Evolutionary conservation across 306 rosid species (phyloP), one percentile per base, ranked within the genome.

Genomic region (Quercus agrifolia): DNA sequence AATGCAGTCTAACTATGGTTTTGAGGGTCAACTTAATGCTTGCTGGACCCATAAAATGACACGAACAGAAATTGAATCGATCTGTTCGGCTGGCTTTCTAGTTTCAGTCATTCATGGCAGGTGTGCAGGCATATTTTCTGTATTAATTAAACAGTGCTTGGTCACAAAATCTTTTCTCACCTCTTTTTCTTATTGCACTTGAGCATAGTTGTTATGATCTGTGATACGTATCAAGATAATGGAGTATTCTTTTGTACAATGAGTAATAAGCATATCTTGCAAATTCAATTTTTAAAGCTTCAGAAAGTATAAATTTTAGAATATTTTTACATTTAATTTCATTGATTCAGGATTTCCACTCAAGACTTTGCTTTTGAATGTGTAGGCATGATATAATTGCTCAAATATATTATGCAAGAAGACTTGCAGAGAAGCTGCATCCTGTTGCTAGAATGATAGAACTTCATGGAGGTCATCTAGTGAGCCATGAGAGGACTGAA

Each of bases 401-500:
- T 75, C 98, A 91, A 84, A 82, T 93, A 73, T 85, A 72, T 77
- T 31, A 93, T 75, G 99, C 94, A 41, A 86, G 86, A 85, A 90
- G 88, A 88, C 88, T 96, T 85, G 94, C 97, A 6, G 86, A 89
- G 83, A 96, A 88, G 82, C 83, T 96, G 72, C 80, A 93, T 46
- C 97, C 99, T 61, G 85, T 86, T 79, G 98, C 98, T 56, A 86
- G 97, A 87, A 89, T 96, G 97, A 91, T 93, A 54, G 97, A 93
- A 71, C 98, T 96, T 76, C 97, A 80, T 33, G 99, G 99, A 79
- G 99, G 96, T 74, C 99, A 96, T 87, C 83, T 96, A 74, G 99
- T 96, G 79, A 91, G 99, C 77, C 97, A 92, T 5, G 99, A 96
- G 84, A 92, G 92, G 83, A 79, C 90, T 0, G 94, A 90, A 83